Percentiles rank a stretch among this genome's conserved stretches.
Evolutionary conservation across 352 stramenopile genomes (phyloP).

Genomic region (Pythium dissimile): DNA sequence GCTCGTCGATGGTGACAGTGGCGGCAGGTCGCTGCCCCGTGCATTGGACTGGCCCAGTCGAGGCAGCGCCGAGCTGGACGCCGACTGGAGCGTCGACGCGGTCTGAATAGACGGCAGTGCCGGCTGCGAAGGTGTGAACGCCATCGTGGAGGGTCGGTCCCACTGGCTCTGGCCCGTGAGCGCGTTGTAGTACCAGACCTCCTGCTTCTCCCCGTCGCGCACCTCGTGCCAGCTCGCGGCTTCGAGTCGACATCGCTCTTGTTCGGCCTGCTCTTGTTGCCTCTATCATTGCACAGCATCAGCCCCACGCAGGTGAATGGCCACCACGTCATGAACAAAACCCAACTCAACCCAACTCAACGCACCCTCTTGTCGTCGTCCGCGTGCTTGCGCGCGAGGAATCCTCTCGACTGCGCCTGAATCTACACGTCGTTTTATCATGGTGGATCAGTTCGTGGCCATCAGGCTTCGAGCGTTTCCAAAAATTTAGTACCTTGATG

Average conservation of each 20-base stretch:
- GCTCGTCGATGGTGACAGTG: conserved; percentile 14
- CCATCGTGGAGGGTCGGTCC: conserved; percentile 42
- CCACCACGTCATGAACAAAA: neutral
- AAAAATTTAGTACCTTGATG: conserved; percentile 36
- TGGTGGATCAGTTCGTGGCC: no score
- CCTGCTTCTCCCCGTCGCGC: conserved; percentile 56
- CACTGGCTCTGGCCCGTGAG: conserved; percentile 70
- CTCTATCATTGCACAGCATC: neutral
- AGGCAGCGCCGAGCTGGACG: neutral
- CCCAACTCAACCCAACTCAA: neutral
- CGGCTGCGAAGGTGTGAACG: conserved; percentile 16
- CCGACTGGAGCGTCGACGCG: neutral
- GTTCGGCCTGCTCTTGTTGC: conserved; percentile 1
- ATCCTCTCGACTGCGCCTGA: conserved; percentile 58
- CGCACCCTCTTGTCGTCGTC: conserved; percentile 21
- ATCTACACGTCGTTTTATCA: no score
- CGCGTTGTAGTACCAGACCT: conserved; percentile 84
- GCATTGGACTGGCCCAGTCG: neutral
- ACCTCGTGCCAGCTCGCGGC: conserved; percentile 63
- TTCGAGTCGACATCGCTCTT: neutral
- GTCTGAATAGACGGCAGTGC: conserved; percentile 24
- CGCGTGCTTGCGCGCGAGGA: conserved; percentile 35
- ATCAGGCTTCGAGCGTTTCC: no score
- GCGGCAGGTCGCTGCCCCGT: conserved; percentile 4
- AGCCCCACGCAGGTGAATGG: no score